Evolutionary conservation across 106 monocot species (phyloP), one percentile per base, ranked within the genome.

Genomic region (Iris macrosiphon): DNA sequence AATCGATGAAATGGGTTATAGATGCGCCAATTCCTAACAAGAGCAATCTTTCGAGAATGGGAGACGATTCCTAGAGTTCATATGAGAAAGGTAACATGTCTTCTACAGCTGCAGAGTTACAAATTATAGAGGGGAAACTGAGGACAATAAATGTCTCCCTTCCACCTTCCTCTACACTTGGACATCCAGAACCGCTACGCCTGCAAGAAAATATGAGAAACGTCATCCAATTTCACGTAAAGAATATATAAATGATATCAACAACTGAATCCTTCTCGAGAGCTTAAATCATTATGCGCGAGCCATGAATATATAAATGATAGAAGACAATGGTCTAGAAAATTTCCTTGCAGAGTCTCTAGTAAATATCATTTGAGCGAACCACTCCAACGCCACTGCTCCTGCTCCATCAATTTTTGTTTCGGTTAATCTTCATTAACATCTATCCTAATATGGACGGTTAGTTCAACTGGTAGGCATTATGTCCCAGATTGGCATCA

Each of bases 171-270:
- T 55, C 45, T 70, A 74, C 50, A 59, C 12, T 28, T 67, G 76
- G 18, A 78, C 53, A 68, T 78, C 82, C 9, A 68, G 58, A 40
- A 82, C 87, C 27, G 74, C 87, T 71, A 78, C 78, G 24, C 87
- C 87, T 87, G 82, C 62, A 66, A 40, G 26, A 54, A 7, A 76
- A 72, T 17, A 32, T 3, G 0, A 15, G 19, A 25, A 14, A 30
- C 11, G 25, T 40, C 21, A 16, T 26, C 10, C 13, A 22, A 16
- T 6, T 21, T 5, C 23, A 32, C 21, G 9, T 5, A 34, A 22
- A 18, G 8, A 22, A 47, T 39, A 24, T 14, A 57, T 25, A 20
- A 37, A 14, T 37, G 10, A 57, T 14, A 37, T 5, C 15, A 8
- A 7, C 12, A 29, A 50, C 3, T 7, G 15, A 50, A 28, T 23